A percentile compares a stretch with the other conserved stretches of the same genome.
Evolutionary conservation across 108 stramenopile species (phyloP).

Genomic region (Cyclotella distinguenda): DNA sequence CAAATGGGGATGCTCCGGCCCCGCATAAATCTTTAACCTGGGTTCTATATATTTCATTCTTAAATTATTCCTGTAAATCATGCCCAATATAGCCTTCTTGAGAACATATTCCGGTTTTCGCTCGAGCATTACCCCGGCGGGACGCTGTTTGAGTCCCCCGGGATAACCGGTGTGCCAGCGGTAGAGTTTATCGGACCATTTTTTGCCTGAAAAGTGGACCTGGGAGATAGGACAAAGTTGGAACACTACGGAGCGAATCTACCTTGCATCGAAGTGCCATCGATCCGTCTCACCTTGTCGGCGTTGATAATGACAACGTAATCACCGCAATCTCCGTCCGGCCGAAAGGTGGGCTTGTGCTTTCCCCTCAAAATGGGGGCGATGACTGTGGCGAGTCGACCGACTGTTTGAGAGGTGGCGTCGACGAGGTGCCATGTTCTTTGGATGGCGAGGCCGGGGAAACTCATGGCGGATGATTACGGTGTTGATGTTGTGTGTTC

Average conservation of each 20-base stretch:
- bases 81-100: conserved; percentile 83
- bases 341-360: conserved; percentile 94
- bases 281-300: conserved; percentile 59
- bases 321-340: conserved; percentile 94
- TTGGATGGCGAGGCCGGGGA: conserved; percentile 76
- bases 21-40: conserved; percentile 81
- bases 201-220: conserved; percentile 90
- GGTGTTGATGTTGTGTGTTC: too few species aligned
- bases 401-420: conserved; percentile 87
- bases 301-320: conserved; percentile 93
- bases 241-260: background rate
- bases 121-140: conserved; percentile 80
- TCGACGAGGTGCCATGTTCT: conserved; percentile 91
- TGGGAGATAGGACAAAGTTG: conserved; percentile 4
- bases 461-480: conserved; percentile 57
- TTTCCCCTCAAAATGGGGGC: conserved; percentile 89
- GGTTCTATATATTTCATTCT: conserved; percentile 79
- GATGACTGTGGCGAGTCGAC: conserved; percentile 89
- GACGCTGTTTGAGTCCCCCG: conserved; percentile 89
- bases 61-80: conserved; percentile 82
- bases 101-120: conserved; percentile 81
- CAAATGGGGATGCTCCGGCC: conserved; percentile 75
- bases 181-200: conserved; percentile 91
- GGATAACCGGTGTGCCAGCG: conserved; percentile 96
- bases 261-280: background rate